These are phyloP conservation scores for Oryza meyeriana DNA, from an alignment of 176 grass and related monocot species.

Conservation along the genomic window DNA sequence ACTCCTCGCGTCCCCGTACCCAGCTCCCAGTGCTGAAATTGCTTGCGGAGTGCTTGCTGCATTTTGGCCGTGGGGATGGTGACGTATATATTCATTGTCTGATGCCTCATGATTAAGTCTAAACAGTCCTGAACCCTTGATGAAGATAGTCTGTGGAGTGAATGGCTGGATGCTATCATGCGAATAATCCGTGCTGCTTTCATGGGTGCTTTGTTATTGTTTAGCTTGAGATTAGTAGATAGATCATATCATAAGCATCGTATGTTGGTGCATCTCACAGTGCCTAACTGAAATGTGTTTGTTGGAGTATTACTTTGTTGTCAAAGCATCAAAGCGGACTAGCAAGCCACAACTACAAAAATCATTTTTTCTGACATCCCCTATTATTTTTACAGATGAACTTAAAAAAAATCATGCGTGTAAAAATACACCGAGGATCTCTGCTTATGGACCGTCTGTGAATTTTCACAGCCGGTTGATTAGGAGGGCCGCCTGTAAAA, in stretches of 20 bases:
- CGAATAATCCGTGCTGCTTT: not conserved
- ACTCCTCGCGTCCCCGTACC: conserved; percentile 62
- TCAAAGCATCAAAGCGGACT: not conserved
- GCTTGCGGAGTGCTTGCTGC: conserved; percentile 45
- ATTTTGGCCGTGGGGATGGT: conserved; percentile 40
- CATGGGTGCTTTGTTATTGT: not conserved
- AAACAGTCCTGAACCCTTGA: not conserved
- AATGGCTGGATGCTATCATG: not conserved
- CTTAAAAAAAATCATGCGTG: no score
- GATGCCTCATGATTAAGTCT: not conserved
- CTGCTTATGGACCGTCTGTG: no score
- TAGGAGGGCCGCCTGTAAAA: no score
- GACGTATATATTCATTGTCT: conserved; percentile 27
- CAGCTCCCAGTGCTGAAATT: conserved; percentile 51
- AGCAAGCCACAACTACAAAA: no score
- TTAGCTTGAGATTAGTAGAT: no score
- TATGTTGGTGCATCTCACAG: not conserved
- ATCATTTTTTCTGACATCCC: no score
- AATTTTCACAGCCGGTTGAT: no score
- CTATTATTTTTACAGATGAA: no score
- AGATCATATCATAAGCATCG: not conserved
- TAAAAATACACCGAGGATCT: no score
- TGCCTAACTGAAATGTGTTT: conserved; percentile 1
- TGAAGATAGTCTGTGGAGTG: not conserved
- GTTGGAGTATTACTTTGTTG: not conserved